Conservation (phyloP, 73 alveolate species). For the Breviolum minutum region DNA sequence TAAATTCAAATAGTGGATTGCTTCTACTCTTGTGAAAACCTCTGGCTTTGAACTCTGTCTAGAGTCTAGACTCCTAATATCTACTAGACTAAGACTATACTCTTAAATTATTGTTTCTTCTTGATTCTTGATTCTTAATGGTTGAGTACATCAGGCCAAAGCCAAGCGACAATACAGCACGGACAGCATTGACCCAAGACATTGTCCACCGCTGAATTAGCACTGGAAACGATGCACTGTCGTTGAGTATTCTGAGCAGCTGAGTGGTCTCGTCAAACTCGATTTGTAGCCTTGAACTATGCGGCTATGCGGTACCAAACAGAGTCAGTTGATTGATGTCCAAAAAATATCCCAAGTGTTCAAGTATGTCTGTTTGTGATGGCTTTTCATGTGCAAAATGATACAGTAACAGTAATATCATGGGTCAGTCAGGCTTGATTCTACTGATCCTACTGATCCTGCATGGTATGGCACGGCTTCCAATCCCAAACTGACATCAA, state of each 20-base stretch:
- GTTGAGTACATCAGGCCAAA: too few relatives aligned
- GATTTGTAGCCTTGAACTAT: neutral
- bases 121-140: too few relatives aligned
- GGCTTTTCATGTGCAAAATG: neutral
- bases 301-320: neutral
- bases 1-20: too few relatives aligned
- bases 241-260: neutral
- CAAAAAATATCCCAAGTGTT: neutral
- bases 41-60: too few relatives aligned
- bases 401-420: too few relatives aligned
- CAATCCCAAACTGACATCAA: too few relatives aligned
- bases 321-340: neutral
- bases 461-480: neutral
- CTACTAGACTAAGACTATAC: too few relatives aligned
- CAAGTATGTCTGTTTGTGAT: neutral
- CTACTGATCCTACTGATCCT: neutral
- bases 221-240: neutral
- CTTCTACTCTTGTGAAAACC: too few relatives aligned
- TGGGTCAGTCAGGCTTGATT: neutral
- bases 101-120: too few relatives aligned
- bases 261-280: constrained; percentile 26
- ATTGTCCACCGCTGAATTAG: neutral
- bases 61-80: too few relatives aligned
- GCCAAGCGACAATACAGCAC: neutral
- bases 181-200: neutral